Evolutionary conservation across 2,329 filamentous ascomycete species (phyloP), one percentile per base, ranked within the genome.

Genomic region (Aspergillus unguis): DNA sequence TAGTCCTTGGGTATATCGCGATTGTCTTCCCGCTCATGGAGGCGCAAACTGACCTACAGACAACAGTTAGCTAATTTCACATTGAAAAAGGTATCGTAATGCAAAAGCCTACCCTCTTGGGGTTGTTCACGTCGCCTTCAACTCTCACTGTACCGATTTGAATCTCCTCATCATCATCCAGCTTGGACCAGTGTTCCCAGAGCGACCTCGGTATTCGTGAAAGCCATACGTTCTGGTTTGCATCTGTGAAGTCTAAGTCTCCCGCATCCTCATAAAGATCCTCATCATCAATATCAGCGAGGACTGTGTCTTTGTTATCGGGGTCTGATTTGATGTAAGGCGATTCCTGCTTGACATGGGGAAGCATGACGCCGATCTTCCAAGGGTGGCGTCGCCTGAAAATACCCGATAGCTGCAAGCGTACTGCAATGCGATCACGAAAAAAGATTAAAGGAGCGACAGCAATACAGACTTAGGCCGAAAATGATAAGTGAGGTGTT

Each of bases 1-100:
- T 96, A 99, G 65, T 95, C 90, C 65, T 90, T 90, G 8, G 92
- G 91, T n/a, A 96, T 79, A 4, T 80, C 75, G 61, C 86, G 81
- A 67, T 95, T 90, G 57, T 84, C 79, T 6, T 82, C 77, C 46
- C 86, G 77, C 47, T 84, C 79, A 79, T 79, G 63, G 80, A 96
- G 79, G 57, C 90, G 81, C 74, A 86, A 68, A 60, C 80, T 80
- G 66, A 95, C 87, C 68, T 86, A 72, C 57, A 80, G 55, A 74
- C 70, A 48, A 49, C 58, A 10, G 27, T 44, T 55, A 60, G 54
- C 38, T 29, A 29, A 36, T 29, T 32, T 26, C 40, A 8, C 36
- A 32, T 26, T 32, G 4, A 17, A 6, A 5, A 31, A 26, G 49
- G 2, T 6, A 32, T 5, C 28, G 3, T 11, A 33, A 44, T 31